A percentile compares a stretch with the other conserved stretches of the same genome.
Evolutionary conservation across 2,329 filamentous ascomycete genomes (phyloP).

Genomic region (Fusarium avenaceum): DNA sequence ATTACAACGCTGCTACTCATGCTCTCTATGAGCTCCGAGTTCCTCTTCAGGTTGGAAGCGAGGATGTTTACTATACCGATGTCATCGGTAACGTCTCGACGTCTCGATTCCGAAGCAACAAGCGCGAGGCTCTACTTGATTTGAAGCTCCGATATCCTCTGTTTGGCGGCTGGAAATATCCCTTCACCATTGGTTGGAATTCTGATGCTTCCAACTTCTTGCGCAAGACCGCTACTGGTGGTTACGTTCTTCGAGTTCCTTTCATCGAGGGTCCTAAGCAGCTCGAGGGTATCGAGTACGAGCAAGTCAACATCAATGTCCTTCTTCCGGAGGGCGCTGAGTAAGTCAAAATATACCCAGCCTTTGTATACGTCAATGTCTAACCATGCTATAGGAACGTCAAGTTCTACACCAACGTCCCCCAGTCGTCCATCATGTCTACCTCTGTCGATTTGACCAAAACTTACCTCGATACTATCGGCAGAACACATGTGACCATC

Average conservation of each 20-base stretch:
- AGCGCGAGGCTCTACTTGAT: slow-evolving; percentile 85
- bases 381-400: slow-evolving; percentile 75
- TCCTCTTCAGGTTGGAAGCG: slow-evolving; percentile 82
- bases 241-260: slow-evolving; percentile 89
- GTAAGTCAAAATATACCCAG: slow-evolving; percentile 63
- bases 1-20: slow-evolving; percentile 75
- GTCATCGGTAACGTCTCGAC: slow-evolving; percentile 98
- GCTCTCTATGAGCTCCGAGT: slow-evolving; percentile 87
- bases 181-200: slow-evolving; percentile 97
- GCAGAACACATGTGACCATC: slow-evolving; percentile 84
- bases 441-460: slow-evolving; percentile 75
- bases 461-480: slow-evolving; percentile 94
- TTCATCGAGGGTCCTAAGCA: slow-evolving; percentile 94
- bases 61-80: slow-evolving; percentile 94
- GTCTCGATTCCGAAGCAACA: slow-evolving; percentile 83
- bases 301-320: slow-evolving; percentile 81
- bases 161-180: slow-evolving; percentile 98
- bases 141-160: slow-evolving; percentile 95
- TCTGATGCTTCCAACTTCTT: slow-evolving; percentile 83
- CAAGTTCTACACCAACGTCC: slow-evolving; percentile 80
- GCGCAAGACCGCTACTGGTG: slow-evolving; percentile 73
- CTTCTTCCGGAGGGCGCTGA: slow-evolving; percentile 92
- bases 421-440: slow-evolving; percentile 70
- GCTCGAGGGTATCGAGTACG: slow-evolving; percentile 87
- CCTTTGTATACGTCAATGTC: slow-evolving; percentile 11